Percentiles rank a stretch among this genome's conserved stretches.
These are phyloP conservation scores for Lactarius sp. DNA, from an alignment of 768 basidiomycete genomes.

Conservation along the genomic window DNA sequence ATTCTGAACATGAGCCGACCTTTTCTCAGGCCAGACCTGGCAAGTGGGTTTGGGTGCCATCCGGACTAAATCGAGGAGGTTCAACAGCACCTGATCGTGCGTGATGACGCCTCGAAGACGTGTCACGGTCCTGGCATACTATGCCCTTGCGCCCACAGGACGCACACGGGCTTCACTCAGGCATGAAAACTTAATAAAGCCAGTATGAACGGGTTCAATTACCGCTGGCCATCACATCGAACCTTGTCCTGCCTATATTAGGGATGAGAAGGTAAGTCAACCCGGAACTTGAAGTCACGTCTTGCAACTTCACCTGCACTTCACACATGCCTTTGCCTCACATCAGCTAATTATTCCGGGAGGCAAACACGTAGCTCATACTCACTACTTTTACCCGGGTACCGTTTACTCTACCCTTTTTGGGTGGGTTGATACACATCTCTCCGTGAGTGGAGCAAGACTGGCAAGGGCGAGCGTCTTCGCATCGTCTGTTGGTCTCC, in stretches of 20 bases:
- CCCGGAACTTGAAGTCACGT: not conserved
- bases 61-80: not conserved
- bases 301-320: constrained; percentile 24
- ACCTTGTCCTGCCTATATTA: constrained; percentile 25
- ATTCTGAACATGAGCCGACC: not conserved
- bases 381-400: constrained; percentile 57
- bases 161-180: constrained; percentile 14
- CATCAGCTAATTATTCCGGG: not conserved
- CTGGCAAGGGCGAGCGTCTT: constrained; percentile 53
- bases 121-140: constrained; percentile 18
- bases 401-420: constrained; percentile 52
- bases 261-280: not conserved
- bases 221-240: constrained; percentile 25
- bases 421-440: constrained; percentile 46
- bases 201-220: not conserved
- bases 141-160: constrained; percentile 20
- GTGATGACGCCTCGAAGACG: not conserved
- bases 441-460: constrained; percentile 45
- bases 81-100: not conserved
- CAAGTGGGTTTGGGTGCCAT: not conserved
- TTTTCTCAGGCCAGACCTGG: not conserved
- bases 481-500: constrained; percentile 52
- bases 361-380: constrained; percentile 10
- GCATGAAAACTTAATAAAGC: not conserved
- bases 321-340: constrained; percentile 26